phyloP scores from a whole-genome alignment of 2,329 filamentous ascomycete genomes.

The Colletotrichum tofieldiae region DNA sequence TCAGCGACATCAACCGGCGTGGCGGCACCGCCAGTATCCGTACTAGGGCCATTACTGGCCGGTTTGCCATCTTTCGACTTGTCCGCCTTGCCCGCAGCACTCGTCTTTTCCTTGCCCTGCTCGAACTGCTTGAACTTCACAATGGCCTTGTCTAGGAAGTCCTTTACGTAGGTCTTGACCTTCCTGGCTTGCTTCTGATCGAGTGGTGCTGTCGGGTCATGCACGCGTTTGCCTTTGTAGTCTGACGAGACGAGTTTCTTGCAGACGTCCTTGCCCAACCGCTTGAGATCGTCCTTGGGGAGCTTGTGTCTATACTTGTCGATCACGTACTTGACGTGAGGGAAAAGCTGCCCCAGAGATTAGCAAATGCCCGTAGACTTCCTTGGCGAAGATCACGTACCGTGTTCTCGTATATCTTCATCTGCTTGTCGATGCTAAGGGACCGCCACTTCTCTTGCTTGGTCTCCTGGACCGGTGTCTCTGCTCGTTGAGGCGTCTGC shows the following conservation, averaged over 20 bases:
- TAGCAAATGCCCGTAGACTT: not conserved
- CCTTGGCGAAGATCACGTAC: slow-evolving; percentile 66
- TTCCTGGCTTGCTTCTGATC: slow-evolving; percentile 84
- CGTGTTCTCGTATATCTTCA: slow-evolving; percentile 95
- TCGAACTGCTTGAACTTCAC: slow-evolving; percentile 80
- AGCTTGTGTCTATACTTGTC: slow-evolving; percentile 91
- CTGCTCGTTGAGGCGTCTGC: slow-evolving; percentile 76
- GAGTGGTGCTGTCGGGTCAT: slow-evolving; percentile 80
- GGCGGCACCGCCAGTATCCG: slow-evolving; percentile 45
- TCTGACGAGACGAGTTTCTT: slow-evolving; percentile 95
- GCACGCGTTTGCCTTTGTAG: slow-evolving; percentile 90
- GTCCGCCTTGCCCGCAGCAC: slow-evolving; percentile 51
- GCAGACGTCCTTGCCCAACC: slow-evolving; percentile 76
- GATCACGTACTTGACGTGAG: slow-evolving; percentile 87
- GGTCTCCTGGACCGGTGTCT: slow-evolving; percentile 69
- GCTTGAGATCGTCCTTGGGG: slow-evolving; percentile 82
- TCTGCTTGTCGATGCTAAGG: slow-evolving; percentile 85
- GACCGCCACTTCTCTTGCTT: slow-evolving; percentile 81
- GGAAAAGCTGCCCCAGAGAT: slow-evolving; percentile 74
- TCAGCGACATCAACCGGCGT: slow-evolving; percentile 53
- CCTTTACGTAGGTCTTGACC: slow-evolving; percentile 82
- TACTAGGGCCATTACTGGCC: not conserved
- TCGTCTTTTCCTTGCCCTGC: slow-evolving; percentile 74
- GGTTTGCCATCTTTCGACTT: slow-evolving; percentile 40
- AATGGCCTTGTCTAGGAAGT: slow-evolving; percentile 90